A percentile compares a stretch with the other conserved stretches of the same genome.
phyloP scores from a whole-genome alignment of 495 filamentous ascomycete species.

The Trichoderma asperelloides region DNA sequence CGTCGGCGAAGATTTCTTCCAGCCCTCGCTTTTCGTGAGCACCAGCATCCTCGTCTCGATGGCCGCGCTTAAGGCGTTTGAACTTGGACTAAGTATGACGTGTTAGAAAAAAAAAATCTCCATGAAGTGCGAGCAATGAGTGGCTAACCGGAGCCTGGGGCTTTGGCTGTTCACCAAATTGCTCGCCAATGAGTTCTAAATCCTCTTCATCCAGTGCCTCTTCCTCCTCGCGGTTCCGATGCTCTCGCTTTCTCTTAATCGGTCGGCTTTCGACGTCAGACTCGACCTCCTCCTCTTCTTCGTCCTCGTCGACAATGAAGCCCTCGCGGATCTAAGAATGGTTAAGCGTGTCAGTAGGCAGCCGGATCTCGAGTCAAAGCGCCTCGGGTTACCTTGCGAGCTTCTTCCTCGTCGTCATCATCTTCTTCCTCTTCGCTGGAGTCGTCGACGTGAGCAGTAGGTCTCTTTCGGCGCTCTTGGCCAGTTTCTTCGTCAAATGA shows the following conservation, averaged over 20 bases:
- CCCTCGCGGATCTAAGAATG: conserved; percentile 70
- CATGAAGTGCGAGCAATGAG: background rate
- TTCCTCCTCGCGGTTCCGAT: conserved; percentile 74
- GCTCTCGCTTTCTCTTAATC: conserved; percentile 57
- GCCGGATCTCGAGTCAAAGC: background rate
- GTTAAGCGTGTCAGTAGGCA: conserved; percentile 5
- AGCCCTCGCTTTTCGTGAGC: conserved; percentile 60
- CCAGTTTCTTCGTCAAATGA: conserved; percentile 77
- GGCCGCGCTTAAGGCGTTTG: conserved; percentile 90
- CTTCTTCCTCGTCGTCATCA: conserved; percentile 73
- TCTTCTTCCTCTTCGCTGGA: conserved; percentile 96
- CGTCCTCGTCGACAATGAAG: conserved; percentile 92
- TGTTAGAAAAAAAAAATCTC: background rate
- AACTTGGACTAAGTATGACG: conserved; percentile 59
- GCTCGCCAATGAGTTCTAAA: conserved; percentile 83
- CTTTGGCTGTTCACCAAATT: conserved; percentile 36
- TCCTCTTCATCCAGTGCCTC: conserved; percentile 91
- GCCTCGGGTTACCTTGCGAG: conserved; percentile 32
- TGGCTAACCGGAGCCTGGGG: conserved; percentile 51
- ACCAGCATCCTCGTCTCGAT: conserved; percentile 59
- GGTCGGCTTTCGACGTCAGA: conserved; percentile 50
- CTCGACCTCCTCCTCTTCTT: conserved; percentile 64
- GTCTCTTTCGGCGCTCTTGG: conserved; percentile 39
- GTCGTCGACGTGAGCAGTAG: conserved; percentile 60
- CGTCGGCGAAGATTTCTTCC: conserved; percentile 88